These are phyloP conservation scores for Cercospora citrullina DNA, from an alignment of 2,329 filamentous ascomycete genomes.

Conservation along the genomic window DNA sequence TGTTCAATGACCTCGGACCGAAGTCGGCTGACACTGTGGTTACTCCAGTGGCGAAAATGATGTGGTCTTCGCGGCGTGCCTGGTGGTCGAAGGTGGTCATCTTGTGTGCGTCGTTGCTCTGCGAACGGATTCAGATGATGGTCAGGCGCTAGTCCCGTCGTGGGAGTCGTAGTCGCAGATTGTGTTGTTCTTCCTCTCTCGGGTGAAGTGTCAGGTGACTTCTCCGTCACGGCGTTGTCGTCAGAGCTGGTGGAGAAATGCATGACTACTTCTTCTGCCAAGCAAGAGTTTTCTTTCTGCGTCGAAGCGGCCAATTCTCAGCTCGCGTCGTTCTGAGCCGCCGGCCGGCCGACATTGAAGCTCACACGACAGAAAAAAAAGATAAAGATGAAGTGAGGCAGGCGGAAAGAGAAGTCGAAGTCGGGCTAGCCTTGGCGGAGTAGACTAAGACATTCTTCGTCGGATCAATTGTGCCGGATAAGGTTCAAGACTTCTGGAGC, in stretches of 20 bases:
- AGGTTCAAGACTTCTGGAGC: background rate
- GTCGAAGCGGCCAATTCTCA: background rate
- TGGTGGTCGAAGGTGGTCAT: constrained; percentile 5
- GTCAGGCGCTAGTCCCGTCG: background rate
- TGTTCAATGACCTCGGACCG: constrained; percentile 21
- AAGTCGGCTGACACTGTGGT: constrained; percentile 12
- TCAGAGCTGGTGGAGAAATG: constrained; percentile 2
- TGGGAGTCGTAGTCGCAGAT: background rate
- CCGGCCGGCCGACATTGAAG: background rate
- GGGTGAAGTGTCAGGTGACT: constrained; percentile 1
- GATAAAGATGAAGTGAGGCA: background rate
- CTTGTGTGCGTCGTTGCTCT: background rate
- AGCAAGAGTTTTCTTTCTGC: background rate
- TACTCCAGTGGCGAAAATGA: constrained; percentile 18
- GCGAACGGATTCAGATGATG: background rate
- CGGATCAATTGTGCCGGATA: constrained; percentile 7
- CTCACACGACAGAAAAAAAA: background rate
- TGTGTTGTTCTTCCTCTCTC: background rate
- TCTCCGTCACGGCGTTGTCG: background rate
- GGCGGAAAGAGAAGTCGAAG: constrained; percentile 3
- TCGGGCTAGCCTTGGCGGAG: constrained; percentile 1
- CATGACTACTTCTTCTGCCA: constrained; percentile 1
- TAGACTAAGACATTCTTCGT: background rate
- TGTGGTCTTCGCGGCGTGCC: background rate
- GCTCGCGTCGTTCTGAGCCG: background rate